These are phyloP conservation scores for Spizellomyces sp. DNA, from an alignment of 192 early-diverging fungal species.

Conservation along the genomic window DNA sequence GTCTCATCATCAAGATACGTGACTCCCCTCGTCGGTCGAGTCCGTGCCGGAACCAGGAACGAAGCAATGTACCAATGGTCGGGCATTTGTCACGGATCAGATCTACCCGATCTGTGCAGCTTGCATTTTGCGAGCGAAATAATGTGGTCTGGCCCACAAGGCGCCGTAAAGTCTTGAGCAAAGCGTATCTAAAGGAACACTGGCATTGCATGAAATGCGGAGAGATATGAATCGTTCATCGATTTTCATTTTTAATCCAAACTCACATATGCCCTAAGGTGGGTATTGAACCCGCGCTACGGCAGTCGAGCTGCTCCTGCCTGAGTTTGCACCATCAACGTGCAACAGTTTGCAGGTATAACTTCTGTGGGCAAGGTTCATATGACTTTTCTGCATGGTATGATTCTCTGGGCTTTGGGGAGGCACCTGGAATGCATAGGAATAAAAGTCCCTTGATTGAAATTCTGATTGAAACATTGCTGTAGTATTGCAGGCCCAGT, in stretches of 20 bases:
- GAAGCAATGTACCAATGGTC: conserved; percentile 73
- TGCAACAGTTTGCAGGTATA: conserved; percentile 59
- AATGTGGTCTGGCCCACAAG: conserved; percentile 65
- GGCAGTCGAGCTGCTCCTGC: conserved; percentile 36
- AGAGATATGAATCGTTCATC: conserved; percentile 48
- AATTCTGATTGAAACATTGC: too few species aligned
- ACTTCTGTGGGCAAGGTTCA: conserved; percentile 19
- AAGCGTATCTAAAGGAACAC: conserved; percentile 64
- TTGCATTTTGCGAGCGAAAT: conserved; percentile 79
- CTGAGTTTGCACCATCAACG: conserved; percentile 69
- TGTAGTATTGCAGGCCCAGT: too few species aligned
- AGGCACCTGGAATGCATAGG: too few species aligned
- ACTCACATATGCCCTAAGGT: too few species aligned
- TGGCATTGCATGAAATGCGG: conserved; percentile 84
- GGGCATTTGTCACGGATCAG: conserved; percentile 60
- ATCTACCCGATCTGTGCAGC: conserved; percentile 72
- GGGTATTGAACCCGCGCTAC: too few species aligned
- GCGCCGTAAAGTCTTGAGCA: conserved; percentile 73
- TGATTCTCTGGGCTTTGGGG: conserved; percentile 40
- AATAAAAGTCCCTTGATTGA: too few species aligned
- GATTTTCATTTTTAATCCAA: too few species aligned
- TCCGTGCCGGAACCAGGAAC: conserved; percentile 6
- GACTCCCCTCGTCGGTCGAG: too few species aligned
- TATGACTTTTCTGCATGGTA: conserved; percentile 71
- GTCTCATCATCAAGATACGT: too few species aligned